A percentile compares a stretch with the other conserved stretches of the same genome.
Conservation (phyloP, 169 alveolate species). For the Eimeria zaria region DNA sequence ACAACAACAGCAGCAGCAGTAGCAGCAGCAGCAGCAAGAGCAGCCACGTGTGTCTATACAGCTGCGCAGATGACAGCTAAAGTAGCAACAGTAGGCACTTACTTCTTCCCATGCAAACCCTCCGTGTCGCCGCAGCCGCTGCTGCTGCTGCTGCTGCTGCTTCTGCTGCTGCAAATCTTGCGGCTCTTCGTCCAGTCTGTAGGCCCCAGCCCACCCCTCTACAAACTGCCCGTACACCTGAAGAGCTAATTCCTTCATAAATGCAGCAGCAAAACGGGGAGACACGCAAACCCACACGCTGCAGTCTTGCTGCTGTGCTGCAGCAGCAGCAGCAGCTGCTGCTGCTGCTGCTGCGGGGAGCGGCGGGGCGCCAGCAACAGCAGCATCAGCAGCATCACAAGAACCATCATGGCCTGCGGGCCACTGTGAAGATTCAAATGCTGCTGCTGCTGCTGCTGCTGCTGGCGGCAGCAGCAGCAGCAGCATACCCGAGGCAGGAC, state of each 20-base stretch:
- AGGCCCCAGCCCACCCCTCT: slow-evolving; percentile 32
- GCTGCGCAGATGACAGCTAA: too few relatives aligned
- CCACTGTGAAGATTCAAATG: background rate
- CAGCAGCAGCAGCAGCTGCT: background rate
- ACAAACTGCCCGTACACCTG: slow-evolving; percentile 45
- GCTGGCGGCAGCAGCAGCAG: slow-evolving; percentile 55
- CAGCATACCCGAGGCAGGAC: slow-evolving; percentile 18
- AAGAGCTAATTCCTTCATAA: background rate
- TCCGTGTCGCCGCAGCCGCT: background rate
- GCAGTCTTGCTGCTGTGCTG: background rate
- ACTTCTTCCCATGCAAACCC: background rate
- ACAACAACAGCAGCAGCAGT: slow-evolving; percentile 6
- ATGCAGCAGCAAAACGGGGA: slow-evolving; percentile 14
- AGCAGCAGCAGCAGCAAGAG: slow-evolving; percentile 16
- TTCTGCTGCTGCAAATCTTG: background rate
- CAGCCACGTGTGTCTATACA: too few relatives aligned
- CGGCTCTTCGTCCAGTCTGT: slow-evolving; percentile 43
- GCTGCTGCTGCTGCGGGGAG: background rate
- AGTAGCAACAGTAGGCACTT: background rate
- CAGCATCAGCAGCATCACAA: background rate
- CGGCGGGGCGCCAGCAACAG: background rate
- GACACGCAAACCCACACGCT: background rate
- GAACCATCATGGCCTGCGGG: background rate
- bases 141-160: slow-evolving; percentile 27
- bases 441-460: slow-evolving; percentile 46